Evolutionary conservation across 176 grass and related monocot species (phyloP), one percentile per base, ranked within the genome.

Genomic region (Alloteropsis semialata): DNA sequence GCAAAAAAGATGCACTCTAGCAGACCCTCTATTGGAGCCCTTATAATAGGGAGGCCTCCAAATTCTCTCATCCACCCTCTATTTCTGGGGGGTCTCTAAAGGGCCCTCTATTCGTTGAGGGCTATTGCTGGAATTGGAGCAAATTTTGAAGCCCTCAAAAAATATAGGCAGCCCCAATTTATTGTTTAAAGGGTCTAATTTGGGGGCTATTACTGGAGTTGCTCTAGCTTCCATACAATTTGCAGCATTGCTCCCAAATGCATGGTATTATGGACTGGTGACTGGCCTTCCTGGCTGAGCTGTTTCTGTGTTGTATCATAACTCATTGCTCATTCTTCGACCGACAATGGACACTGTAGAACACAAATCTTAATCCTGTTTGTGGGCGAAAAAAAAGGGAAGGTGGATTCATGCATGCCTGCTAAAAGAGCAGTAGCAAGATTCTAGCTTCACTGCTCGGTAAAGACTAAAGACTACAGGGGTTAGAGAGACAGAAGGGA

Each of bases 401-500:
- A 45, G 22, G 13, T 22, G 43, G 0, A 30, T 62, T 66, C 15
- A 51, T 53, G 32, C 70, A 74, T 75, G 17, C 38, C 28, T 17
- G 49, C 17, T 42, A 22, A 41, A 51, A 24, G 6, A 10, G 72
- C 32, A 36, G 46, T 37, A 55, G 10, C 29, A 56, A 27, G 56
- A 64, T 74, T 83, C 56, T 51, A 53, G 69, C 81, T 74, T 65
- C 69, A 50, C 34, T 64, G 33, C 24, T 37, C 11, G 58, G 28
- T 73, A 48, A 61, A 49, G 39, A 12, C 36, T 69, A 21, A 70
- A 72, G 67, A 72, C 59, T 49, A 53, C 24, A 60, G 38, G 56
- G 38, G 15, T 13, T 72, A 51, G 51, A 77, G 49, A 70, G 75
- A 86, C 24, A 79, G 12, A 72, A 63, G 76, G 34, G 84, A 32